Evolutionary conservation across 306 rosid genomes (phyloP).

Genomic region (Quercus cerris): DNA sequence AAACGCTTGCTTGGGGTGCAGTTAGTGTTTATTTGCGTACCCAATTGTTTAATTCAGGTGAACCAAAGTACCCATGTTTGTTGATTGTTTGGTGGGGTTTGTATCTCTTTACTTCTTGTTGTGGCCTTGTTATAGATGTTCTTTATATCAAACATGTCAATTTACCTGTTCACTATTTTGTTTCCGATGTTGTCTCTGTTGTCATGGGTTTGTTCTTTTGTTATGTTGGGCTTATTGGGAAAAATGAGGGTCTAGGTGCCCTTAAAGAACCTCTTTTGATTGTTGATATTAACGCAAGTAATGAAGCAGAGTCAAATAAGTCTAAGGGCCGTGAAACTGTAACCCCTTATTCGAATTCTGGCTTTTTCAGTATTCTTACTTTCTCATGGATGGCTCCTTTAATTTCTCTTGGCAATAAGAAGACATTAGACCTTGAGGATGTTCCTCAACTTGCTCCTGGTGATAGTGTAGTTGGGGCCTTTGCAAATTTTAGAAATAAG

Average conservation of each 20-base stretch:
- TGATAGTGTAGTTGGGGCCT: slow-evolving; percentile 31
- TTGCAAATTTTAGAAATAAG: slow-evolving; percentile 28
- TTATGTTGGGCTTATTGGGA: slow-evolving; percentile 28
- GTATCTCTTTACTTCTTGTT: slow-evolving; percentile 31
- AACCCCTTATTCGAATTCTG: slow-evolving; percentile 42
- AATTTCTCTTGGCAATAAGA: slow-evolving; percentile 37
- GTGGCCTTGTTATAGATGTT: slow-evolving; percentile 30
- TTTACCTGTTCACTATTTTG: slow-evolving; percentile 25
- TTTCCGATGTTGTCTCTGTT: slow-evolving; percentile 34
- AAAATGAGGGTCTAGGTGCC: slow-evolving; percentile 12
- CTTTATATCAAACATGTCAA: slow-evolving; percentile 11
- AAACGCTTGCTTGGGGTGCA: background rate
- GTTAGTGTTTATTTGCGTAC: slow-evolving; percentile 22
- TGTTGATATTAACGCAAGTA: slow-evolving; percentile 14
- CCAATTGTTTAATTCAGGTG: slow-evolving; percentile 9
- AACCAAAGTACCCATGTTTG: slow-evolving; percentile 21
- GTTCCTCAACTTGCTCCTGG: slow-evolving; percentile 48
- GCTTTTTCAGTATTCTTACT: slow-evolving; percentile 40
- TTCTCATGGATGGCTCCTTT: slow-evolving; percentile 51
- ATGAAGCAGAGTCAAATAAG: slow-evolving; percentile 6
- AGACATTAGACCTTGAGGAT: slow-evolving; percentile 52
- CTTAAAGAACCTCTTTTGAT: slow-evolving; percentile 44
- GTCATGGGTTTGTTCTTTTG: slow-evolving; percentile 34
- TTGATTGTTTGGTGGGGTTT: slow-evolving; percentile 52
- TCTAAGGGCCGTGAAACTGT: slow-evolving; percentile 26